phyloP scores from a whole-genome alignment of 163 green algal genomes.

The Scenedesmus sp. region DNA sequence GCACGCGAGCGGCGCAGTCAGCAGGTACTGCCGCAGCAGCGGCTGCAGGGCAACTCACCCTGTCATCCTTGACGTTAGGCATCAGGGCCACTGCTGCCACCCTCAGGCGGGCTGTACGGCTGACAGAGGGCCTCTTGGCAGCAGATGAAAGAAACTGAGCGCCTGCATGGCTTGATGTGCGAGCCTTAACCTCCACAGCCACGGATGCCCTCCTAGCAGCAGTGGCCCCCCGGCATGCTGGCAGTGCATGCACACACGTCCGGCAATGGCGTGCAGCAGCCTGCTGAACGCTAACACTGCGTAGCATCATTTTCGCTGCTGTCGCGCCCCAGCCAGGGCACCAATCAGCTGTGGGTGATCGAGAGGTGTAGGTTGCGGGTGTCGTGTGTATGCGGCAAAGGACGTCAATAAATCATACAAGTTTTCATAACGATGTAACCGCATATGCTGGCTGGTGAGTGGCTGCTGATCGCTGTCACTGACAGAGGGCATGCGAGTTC shows the following conservation, averaged over 20 bases:
- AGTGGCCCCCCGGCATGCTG: background rate
- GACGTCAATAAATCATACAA: background rate
- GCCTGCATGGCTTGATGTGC: background rate
- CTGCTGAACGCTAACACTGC: background rate
- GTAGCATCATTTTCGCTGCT: background rate
- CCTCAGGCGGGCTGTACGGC: background rate
- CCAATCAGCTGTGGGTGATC: background rate
- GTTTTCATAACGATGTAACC: background rate
- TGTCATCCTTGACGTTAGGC: slow-evolving; percentile 62
- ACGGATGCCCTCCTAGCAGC: background rate
- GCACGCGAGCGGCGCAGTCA: background rate
- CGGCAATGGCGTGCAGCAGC: slow-evolving; percentile 4
- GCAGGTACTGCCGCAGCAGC: background rate
- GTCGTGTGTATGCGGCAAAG: background rate
- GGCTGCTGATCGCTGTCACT: background rate
- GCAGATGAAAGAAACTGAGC: background rate
- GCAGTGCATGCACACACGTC: slow-evolving; percentile 5
- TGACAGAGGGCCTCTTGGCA: background rate
- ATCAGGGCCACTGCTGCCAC: slow-evolving; percentile 50
- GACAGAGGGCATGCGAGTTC: background rate
- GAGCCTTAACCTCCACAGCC: background rate
- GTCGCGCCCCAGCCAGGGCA: background rate
- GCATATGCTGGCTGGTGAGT: background rate
- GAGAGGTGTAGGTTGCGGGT: background rate
- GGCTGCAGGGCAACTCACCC: slow-evolving; percentile 75